Evolutionary conservation across 83 land plant species (phyloP).

Genomic region (Picea abies): DNA sequence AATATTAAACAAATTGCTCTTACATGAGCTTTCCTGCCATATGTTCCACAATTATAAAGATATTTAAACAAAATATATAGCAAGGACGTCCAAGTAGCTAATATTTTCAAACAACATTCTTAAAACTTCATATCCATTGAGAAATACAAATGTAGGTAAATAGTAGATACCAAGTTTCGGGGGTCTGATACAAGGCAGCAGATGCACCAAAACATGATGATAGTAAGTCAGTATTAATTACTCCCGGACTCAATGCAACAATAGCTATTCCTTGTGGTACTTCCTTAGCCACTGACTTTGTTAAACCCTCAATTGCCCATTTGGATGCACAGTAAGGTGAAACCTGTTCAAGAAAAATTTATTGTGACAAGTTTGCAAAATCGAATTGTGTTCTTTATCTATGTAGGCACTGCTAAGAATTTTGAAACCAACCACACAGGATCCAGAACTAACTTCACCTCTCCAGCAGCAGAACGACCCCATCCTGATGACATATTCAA

Average conservation of each 20-base stretch:
- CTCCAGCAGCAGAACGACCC: conserved; percentile 87
- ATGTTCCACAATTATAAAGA: background rate
- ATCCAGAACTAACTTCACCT: conserved; percentile 36
- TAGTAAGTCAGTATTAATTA: conserved; percentile 90
- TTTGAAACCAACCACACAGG: background rate
- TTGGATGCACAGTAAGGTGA: conserved; percentile 96
- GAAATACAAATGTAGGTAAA: background rate
- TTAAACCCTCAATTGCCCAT: conserved; percentile 95
- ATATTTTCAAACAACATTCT: conserved; percentile 8
- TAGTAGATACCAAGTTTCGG: conserved; percentile 72
- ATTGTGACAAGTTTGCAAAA: background rate
- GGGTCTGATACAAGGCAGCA: conserved; percentile 68
- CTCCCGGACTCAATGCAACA: conserved; percentile 87
- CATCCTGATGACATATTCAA: conserved; percentile 92
- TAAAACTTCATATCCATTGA: background rate
- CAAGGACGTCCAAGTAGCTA: background rate
- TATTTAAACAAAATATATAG: background rate
- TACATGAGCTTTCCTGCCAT: too few relatives aligned
- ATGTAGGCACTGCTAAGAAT: background rate
- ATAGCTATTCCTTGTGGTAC: conserved; percentile 78
- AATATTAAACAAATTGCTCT: too few relatives aligned
- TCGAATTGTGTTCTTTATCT: background rate
- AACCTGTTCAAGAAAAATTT: conserved; percentile 48
- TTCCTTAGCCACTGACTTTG: conserved; percentile 83
- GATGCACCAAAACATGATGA: conserved; percentile 83